Conservation (phyloP, 1,139 yeast genomes). For the Hemisphaericaspora xylanilytica region DNA sequence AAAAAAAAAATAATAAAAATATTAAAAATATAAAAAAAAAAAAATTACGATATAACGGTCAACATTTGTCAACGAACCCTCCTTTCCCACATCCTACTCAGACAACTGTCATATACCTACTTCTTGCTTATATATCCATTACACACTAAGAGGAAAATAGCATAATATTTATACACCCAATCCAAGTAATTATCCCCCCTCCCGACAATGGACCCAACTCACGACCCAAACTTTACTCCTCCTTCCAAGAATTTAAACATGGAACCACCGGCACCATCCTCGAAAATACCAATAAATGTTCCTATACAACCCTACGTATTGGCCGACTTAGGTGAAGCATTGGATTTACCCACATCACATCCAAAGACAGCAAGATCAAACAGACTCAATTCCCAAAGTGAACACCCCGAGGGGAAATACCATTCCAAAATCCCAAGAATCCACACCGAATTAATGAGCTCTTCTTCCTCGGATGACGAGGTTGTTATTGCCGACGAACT, state of each 20-base stretch:
- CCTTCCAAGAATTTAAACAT: constrained; percentile 60
- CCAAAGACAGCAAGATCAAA: constrained; percentile 25
- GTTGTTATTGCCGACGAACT: constrained; percentile 4
- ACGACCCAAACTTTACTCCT: constrained; percentile 75
- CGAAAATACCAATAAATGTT: constrained; percentile 68
- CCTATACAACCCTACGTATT: constrained; percentile 75
- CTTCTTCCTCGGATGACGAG: constrained; percentile 32
- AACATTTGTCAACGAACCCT: too few species aligned
- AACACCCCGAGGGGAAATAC: constrained; percentile 11
- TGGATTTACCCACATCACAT: constrained; percentile 73
- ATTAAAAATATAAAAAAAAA: too few species aligned
- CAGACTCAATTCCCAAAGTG: constrained; percentile 7
- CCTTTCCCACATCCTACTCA: too few species aligned
- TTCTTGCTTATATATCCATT: too few species aligned
- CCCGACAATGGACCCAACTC: constrained; percentile 74
- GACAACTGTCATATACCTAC: too few species aligned
- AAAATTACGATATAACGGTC: too few species aligned
- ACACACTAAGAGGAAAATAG: too few species aligned
- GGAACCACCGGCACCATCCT: constrained; percentile 70
- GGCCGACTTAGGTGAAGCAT: constrained; percentile 68
- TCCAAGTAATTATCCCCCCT: not conserved
- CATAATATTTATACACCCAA: too few species aligned
- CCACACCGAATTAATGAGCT: constrained; percentile 39
- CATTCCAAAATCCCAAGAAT: constrained; percentile 43
- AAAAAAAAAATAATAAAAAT: too few species aligned